Base-by-base conservation (phyloP, 345 rosid genomes). In the Populus ilicifolia region DNA sequence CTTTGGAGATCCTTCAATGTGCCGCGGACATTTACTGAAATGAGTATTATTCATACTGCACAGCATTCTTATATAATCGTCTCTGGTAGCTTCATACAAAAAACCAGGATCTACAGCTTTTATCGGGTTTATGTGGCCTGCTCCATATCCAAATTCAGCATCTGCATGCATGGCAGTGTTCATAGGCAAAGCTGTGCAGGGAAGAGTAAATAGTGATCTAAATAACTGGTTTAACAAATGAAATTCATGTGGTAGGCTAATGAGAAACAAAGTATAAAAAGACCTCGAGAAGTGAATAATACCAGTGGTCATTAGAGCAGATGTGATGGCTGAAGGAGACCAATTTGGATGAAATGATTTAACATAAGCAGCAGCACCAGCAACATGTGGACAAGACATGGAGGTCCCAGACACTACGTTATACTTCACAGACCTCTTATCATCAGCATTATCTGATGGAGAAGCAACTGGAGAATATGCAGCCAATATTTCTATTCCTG, bases 121-220 rank as follows among this genome's bases (percentile, higher is more conserved):
- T 14, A 61, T n/a, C 0, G 97, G 93, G 74, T 89, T 81, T 18
- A 90, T 52, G 44, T 83, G 85, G 27, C 95, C 95, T 2, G 91
- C 56, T 25, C 92, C 95, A 62, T 80, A 87, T 25, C 85, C 84
- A 61, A 91, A 83, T 78, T 86, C 91, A 25, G 80, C 86, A 2
- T 73, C 80, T n/a, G 43, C 64, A 44, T 78, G 77, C 8, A 36
- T 70, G 25, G 62, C 73, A 33, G 79, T 39, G 64, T 83, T 85
- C 89, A 90, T 84, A 0, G 84, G 84, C 78, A 52, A 77, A 59
- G 94, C 90, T 89, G 39, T 66, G 16, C n/a, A 63, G 25, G 13
- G 56, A 72, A 67, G 41, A 8, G 48, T 8, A 23, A 25, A 36
- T 18, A 39, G 6, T 25, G 39, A n/a, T 66, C 54, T 52, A 4